phyloP scores from a whole-genome alignment of 805 yeast species.

The Teunomyces tritomae region DNA sequence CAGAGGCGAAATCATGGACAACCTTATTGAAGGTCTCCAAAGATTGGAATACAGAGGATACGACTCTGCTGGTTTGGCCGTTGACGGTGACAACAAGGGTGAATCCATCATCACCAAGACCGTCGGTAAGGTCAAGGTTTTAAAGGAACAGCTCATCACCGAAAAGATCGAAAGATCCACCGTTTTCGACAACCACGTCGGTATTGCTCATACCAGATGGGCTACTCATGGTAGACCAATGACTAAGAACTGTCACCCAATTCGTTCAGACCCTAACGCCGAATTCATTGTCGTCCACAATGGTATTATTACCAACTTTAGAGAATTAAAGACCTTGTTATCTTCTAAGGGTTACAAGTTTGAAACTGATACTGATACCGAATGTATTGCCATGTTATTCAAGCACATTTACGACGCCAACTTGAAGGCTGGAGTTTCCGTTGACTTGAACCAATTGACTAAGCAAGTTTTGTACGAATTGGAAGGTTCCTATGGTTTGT shows the following conservation, averaged over 20 bases:
- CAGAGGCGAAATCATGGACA: slow-evolving; percentile 89
- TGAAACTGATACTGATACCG: slow-evolving; percentile 95
- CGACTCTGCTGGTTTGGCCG: slow-evolving; percentile 95
- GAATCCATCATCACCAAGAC: slow-evolving; percentile 75
- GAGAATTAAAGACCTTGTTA: slow-evolving; percentile 83
- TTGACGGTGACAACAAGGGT: slow-evolving; percentile 80
- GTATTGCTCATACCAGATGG: slow-evolving; percentile 99
- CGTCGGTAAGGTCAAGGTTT: slow-evolving; percentile 86
- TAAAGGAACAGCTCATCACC: slow-evolving; percentile 60
- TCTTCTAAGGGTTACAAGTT: slow-evolving; percentile 75
- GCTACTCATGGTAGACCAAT: slow-evolving; percentile 98
- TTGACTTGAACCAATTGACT: slow-evolving; percentile 89
- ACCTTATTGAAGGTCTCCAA: slow-evolving; percentile 77
- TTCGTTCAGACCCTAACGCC: slow-evolving; percentile 75
- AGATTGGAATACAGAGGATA: slow-evolving; percentile 97
- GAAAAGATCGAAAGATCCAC: slow-evolving; percentile 55
- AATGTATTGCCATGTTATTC: slow-evolving; percentile 93
- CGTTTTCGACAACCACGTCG: slow-evolving; percentile 80
- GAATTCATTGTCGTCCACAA: slow-evolving; percentile 95
- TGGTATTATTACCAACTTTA: slow-evolving; percentile 95
- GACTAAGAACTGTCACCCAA: slow-evolving; percentile 90
- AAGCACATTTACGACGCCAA: slow-evolving; percentile 84
- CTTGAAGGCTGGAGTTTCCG: slow-evolving; percentile 65
- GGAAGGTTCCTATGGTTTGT: slow-evolving; percentile 96
- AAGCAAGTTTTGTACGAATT: slow-evolving; percentile 89